A percentile compares a stretch with the other conserved stretches of the same genome.
These are phyloP conservation scores for Trichoderma pleuroti DNA, from an alignment of 2,329 filamentous ascomycete species.

Conservation along the genomic window DNA sequence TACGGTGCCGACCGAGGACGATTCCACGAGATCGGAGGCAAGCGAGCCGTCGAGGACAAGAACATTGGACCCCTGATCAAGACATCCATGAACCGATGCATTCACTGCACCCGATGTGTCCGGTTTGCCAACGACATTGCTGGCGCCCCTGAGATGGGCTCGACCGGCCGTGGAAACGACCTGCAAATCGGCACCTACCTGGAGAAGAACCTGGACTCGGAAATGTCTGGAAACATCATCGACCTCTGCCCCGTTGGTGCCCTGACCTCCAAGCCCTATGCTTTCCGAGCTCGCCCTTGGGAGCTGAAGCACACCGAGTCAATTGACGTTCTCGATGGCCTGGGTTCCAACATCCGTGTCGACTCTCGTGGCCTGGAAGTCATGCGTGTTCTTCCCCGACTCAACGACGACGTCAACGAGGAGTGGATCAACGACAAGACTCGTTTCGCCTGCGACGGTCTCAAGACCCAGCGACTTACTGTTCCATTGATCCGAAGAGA, in stretches of 20 bases:
- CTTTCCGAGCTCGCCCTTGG: constrained; percentile 95
- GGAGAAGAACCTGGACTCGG: constrained; percentile 87
- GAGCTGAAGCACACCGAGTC: constrained; percentile 95
- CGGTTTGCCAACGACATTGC: constrained; percentile 98
- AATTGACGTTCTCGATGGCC: constrained; percentile 86
- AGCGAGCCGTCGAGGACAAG: constrained; percentile 98
- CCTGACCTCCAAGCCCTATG: constrained; percentile 94
- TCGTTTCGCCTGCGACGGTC: constrained; percentile 90
- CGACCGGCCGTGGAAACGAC: constrained; percentile 91
- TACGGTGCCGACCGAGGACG: constrained; percentile 94
- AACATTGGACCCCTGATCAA: constrained; percentile 98
- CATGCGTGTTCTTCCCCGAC: constrained; percentile 85
- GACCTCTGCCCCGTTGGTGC: constrained; percentile 97
- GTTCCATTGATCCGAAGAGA: constrained; percentile 85
- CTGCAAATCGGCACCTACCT: constrained; percentile 98
- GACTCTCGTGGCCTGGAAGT: constrained; percentile 93
- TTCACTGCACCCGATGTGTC: constrained; percentile 97
- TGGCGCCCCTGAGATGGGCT: constrained; percentile 91
- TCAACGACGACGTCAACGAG: constrained; percentile 98
- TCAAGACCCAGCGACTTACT: constrained; percentile 93
- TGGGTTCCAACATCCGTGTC: constrained; percentile 92
- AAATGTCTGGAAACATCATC: constrained; percentile 95
- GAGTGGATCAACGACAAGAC: constrained; percentile 99
- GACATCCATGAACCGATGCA: constrained; percentile 99
- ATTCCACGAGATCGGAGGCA: constrained; percentile 93